phyloP scores from a whole-genome alignment of 1,284 basidiomycete species.

The Ustilago tritici region DNA sequence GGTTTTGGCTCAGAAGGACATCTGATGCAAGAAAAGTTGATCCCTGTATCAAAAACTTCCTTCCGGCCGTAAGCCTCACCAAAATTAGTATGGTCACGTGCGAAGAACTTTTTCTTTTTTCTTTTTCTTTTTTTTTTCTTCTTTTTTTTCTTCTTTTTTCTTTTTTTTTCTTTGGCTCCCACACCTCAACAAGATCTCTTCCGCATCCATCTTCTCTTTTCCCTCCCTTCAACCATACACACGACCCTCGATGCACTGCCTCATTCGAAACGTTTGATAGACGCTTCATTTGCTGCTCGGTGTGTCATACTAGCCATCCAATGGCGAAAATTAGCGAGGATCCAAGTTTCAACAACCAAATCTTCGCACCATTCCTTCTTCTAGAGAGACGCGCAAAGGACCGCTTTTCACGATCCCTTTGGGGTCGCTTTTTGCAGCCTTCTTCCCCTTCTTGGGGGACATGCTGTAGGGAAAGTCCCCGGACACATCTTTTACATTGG shows the following conservation, averaged over 20 bases:
- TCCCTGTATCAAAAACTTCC: slow-evolving; percentile 5
- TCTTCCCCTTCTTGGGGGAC: slow-evolving; percentile 24
- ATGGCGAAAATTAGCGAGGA: neutral
- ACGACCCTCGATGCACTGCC: slow-evolving; percentile 23
- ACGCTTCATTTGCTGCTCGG: neutral
- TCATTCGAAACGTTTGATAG: neutral
- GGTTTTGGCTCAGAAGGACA: neutral
- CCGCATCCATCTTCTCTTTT: slow-evolving; percentile 4
- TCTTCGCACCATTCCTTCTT: neutral
- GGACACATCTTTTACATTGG: slow-evolving; percentile 43
- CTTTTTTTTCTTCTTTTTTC: too few species aligned
- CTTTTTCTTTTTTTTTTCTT: too few species aligned
- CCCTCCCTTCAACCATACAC: slow-evolving; percentile 24
- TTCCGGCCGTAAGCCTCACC: slow-evolving; percentile 21
- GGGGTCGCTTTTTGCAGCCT: slow-evolving; percentile 46
- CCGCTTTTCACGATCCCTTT: slow-evolving; percentile 34
- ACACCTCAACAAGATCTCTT: neutral
- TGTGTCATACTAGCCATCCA: slow-evolving; percentile 2
- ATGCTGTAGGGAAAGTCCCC: slow-evolving; percentile 62
- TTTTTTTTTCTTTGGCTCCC: too few species aligned
- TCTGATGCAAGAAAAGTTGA: slow-evolving; percentile 2
- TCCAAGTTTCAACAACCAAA: slow-evolving; percentile 29
- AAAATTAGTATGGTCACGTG: slow-evolving; percentile 2
- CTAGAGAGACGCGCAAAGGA: slow-evolving; percentile 57
- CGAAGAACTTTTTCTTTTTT: neutral